Conservation (phyloP, 257 asterid genomes). For the Cruciata laevipes region DNA sequence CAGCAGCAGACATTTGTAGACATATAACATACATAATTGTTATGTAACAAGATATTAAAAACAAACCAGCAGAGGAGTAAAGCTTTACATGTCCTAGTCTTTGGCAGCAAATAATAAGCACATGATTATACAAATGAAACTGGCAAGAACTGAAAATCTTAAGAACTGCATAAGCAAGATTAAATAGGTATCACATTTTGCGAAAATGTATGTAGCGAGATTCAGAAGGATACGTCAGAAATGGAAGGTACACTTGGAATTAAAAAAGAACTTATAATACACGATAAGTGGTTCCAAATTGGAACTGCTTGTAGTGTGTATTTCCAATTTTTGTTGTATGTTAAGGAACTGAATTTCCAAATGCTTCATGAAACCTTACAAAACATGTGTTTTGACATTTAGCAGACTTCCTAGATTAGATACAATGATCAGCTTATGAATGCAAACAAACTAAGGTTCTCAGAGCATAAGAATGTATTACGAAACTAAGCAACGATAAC, state of each 20-base stretch:
- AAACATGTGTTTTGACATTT: too few species aligned
- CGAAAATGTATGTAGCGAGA: not conserved
- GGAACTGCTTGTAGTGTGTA: not conserved
- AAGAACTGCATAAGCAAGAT: not conserved
- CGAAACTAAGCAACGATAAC: conserved; percentile 11
- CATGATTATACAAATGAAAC: not conserved
- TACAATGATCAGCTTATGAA: not conserved
- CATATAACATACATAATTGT: not conserved
- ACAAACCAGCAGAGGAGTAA: not conserved
- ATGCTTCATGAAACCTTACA: not conserved
- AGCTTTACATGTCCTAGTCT: not conserved
- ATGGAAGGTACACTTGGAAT: too few species aligned
- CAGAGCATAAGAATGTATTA: not conserved
- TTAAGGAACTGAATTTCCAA: not conserved
- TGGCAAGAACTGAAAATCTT: not conserved
- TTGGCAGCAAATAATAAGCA: not conserved
- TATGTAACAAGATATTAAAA: not conserved
- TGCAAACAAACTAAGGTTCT: conserved; percentile 2
- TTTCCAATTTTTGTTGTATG: not conserved
- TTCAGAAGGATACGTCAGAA: too few species aligned
- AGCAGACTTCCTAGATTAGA: not conserved
- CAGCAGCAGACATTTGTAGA: not conserved
- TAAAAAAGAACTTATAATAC: not conserved
- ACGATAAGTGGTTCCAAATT: not conserved
- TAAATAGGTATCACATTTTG: not conserved